Percentiles rank a stretch among this genome's conserved stretches.
These are phyloP conservation scores for Candida albicans DNA, from an alignment of 1,139 yeast species.

Conservation along the genomic window DNA sequence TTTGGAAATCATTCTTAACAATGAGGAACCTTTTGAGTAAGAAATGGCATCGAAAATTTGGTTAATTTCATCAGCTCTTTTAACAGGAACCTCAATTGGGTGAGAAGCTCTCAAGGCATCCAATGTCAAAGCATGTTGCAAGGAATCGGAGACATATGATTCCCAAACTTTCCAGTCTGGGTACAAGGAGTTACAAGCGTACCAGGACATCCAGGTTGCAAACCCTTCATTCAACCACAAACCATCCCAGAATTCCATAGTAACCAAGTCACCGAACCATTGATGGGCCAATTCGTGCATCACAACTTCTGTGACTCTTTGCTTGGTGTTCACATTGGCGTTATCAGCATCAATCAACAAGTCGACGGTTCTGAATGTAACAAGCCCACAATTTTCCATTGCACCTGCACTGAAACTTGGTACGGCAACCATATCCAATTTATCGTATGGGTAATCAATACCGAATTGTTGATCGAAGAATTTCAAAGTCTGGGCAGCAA, in stretches of 20 bases:
- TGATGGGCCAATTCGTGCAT: slow-evolving; percentile 67
- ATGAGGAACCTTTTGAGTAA: slow-evolving; percentile 80
- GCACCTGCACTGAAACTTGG: slow-evolving; percentile 62
- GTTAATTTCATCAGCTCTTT: slow-evolving; percentile 54
- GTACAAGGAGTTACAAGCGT: slow-evolving; percentile 50
- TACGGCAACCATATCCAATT: slow-evolving; percentile 57
- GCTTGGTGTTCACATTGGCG: slow-evolving; percentile 45
- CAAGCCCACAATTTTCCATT: slow-evolving; percentile 63
- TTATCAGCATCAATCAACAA: slow-evolving; percentile 47
- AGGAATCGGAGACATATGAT: slow-evolving; percentile 50
- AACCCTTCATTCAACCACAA: slow-evolving; percentile 65
- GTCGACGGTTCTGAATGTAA: slow-evolving; percentile 56
- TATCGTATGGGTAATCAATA: slow-evolving; percentile 60
- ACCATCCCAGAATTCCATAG: slow-evolving; percentile 68
- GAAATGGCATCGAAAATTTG: slow-evolving; percentile 63
- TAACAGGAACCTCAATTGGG: slow-evolving; percentile 58
- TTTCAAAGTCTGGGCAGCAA: slow-evolving; percentile 53
- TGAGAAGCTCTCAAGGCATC: slow-evolving; percentile 57
- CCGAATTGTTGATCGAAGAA: slow-evolving; percentile 54
- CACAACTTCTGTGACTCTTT: slow-evolving; percentile 58
- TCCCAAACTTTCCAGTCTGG: slow-evolving; percentile 63
- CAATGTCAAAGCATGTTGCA: slow-evolving; percentile 52
- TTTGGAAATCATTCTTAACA: slow-evolving; percentile 70
- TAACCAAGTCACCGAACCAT: slow-evolving; percentile 64
- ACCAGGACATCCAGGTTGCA: slow-evolving; percentile 60